Percentiles rank a stretch among this genome's conserved stretches.
Evolutionary conservation across 1,284 basidiomycete genomes (phyloP).

Genomic region (Ceratorhiza oryzae-sativae): DNA sequence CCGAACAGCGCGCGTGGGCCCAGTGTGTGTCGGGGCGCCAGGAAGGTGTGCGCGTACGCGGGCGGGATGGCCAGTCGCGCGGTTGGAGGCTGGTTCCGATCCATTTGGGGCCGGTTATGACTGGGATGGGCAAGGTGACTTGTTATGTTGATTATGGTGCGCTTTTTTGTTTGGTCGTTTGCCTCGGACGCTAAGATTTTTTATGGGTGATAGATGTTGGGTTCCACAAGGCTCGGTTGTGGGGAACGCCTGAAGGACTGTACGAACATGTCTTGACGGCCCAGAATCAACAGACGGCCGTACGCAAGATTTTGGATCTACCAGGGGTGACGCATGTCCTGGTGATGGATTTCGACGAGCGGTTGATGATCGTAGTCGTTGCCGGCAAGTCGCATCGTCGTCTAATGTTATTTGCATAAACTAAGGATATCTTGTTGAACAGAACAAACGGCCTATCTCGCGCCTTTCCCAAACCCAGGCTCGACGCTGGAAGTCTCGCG

Average conservation of each 20-base stretch:
- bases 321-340: constrained; percentile 28
- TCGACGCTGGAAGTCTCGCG: constrained; percentile 35
- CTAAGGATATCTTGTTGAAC: background rate
- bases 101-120: background rate
- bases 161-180: background rate
- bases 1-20: constrained; percentile 31
- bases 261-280: constrained; percentile 33
- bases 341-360: constrained; percentile 33
- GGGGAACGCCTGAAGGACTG: constrained; percentile 29
- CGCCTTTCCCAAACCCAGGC: constrained; percentile 29
- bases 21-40: constrained; percentile 30
- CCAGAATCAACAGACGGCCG: constrained; percentile 18
- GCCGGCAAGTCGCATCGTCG: background rate
- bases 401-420: background rate
- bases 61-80: constrained; percentile 8
- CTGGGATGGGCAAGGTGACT: constrained; percentile 12
- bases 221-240: constrained; percentile 31
- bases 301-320: constrained; percentile 33
- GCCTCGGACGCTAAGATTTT: background rate
- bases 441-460: constrained; percentile 37
- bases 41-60: constrained; percentile 20
- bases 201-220: constrained; percentile 3
- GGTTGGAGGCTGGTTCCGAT: constrained; percentile 24
- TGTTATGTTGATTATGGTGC: constrained; percentile 37
- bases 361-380: constrained; percentile 34